Conservation (phyloP, 2,329 filamentous ascomycete species). For the Sporothrix brasiliensis region DNA sequence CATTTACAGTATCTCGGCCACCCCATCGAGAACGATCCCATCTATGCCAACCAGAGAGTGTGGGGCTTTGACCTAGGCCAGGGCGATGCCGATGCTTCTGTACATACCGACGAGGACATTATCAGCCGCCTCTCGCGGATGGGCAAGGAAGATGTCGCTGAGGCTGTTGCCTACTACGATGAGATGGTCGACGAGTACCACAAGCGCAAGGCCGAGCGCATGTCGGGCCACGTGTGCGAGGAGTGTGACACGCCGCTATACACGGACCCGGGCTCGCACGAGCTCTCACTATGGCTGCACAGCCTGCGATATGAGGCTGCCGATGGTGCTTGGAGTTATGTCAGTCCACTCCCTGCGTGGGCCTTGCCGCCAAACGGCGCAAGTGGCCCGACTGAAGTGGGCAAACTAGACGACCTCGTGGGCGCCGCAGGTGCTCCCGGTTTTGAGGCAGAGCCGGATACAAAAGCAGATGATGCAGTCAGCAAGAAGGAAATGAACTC, state of each 20-base stretch:
- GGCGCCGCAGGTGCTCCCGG: conserved; percentile 50
- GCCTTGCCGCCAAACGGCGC: conserved; percentile 76
- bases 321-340: conserved; percentile 82
- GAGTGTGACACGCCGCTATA: conserved; percentile 87
- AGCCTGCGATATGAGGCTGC: conserved; percentile 86
- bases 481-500: conserved; percentile 8
- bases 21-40: conserved; percentile 95
- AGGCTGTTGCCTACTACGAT: conserved; percentile 90
- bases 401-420: conserved; percentile 62
- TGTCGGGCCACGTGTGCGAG: conserved; percentile 81
- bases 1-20: conserved; percentile 93
- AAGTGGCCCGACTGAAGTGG: conserved; percentile 71
- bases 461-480: neutral
- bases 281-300: conserved; percentile 91
- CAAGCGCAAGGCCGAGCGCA: conserved; percentile 86
- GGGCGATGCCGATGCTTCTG: conserved; percentile 64
- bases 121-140: conserved; percentile 82
- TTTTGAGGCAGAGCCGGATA: conserved; percentile 29
- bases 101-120: conserved; percentile 83
- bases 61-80: conserved; percentile 80
- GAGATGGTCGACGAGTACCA: conserved; percentile 91
- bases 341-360: conserved; percentile 83
- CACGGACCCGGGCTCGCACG: conserved; percentile 86
- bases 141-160: conserved; percentile 91
- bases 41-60: conserved; percentile 92